phyloP scores from a whole-genome alignment of 208 protist genomes.

The Wallacemonas sp. region DNA sequence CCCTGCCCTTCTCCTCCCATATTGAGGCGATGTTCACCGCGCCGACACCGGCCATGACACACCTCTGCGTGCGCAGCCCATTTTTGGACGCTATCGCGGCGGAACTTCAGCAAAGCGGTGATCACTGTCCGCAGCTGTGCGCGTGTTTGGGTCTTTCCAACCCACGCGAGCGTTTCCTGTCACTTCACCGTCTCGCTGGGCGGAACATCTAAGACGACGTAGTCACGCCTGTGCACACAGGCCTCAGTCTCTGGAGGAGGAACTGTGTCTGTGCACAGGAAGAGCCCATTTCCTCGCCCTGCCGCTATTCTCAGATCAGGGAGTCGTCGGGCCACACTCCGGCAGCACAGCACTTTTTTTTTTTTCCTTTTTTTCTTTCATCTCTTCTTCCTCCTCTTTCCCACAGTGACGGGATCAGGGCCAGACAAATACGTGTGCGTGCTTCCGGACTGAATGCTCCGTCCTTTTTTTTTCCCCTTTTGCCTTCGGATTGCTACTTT shows the following conservation, averaged over 20 bases:
- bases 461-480: too few species aligned
- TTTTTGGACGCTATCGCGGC: background rate
- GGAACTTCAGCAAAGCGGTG: background rate
- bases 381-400: too few species aligned
- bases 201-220: background rate
- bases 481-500: too few species aligned
- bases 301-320: too few species aligned
- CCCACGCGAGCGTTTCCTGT: background rate
- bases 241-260: too few species aligned
- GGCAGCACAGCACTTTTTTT: too few species aligned
- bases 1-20: slow-evolving; percentile 7
- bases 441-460: too few species aligned
- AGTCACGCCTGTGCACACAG: background rate
- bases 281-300: too few species aligned
- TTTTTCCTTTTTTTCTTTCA: slow-evolving; percentile 7
- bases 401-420: too few species aligned
- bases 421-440: too few species aligned
- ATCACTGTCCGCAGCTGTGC: background rate
- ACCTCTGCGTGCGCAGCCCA: background rate
- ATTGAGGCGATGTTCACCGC: background rate
- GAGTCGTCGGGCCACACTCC: too few species aligned
- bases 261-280: too few species aligned
- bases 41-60: slow-evolving; percentile 2
- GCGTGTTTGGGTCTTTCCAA: background rate
- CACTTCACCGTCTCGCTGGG: background rate